Evolutionary conservation across 2,329 filamentous ascomycete genomes (phyloP), one percentile per base, ranked within the genome.

Genomic region (Coniella vitis): DNA sequence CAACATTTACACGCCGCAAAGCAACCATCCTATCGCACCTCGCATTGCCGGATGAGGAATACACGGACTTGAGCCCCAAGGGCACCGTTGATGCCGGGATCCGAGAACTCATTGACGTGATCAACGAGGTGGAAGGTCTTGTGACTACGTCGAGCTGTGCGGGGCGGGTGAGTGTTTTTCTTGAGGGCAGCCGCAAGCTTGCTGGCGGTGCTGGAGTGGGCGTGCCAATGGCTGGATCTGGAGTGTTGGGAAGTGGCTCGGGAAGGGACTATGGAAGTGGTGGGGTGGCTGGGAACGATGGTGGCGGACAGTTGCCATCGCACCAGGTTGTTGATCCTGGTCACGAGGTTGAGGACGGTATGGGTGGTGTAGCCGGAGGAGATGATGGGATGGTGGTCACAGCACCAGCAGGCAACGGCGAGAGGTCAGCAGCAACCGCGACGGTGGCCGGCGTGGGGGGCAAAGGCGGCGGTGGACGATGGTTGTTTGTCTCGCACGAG

Each of bases 81-180:
- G 91, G 90, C 14, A 86, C 83, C 1, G 78, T 97, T 17, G 91
- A 97, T 64, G 78, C 71, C 41, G 85, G 82, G 1, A 90, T 97
- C 56, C 78, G 84, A 40, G 75, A 83, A 19, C 71, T 96, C 47
- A 90, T 97, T 53, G 74, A 76, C 44, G 81, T 86, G 56, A 84
- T 97, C 63, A 97, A 97, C 65, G 64, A 60, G 1, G 62, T 84
- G 5, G 76, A 83, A 1, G 89, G 87, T 1, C 78, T 90, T 36
- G 89, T 94, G 31, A 96, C 91, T 2, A 96, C 90, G 3, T 95
- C 90, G 67, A 95, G 90, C 65, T 97, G 91, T 64, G 87, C 89
- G 2, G 91, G 91, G 1, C 75, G 91, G 45, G 79, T 94, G 40
- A 90, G 86, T 55, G 86, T 96, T 4, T 97, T 94, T 61, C 71